Percentiles rank a stretch among this genome's conserved stretches.
Conservation (phyloP, 345 rosid genomes). For the Psidium guajava region DNA sequence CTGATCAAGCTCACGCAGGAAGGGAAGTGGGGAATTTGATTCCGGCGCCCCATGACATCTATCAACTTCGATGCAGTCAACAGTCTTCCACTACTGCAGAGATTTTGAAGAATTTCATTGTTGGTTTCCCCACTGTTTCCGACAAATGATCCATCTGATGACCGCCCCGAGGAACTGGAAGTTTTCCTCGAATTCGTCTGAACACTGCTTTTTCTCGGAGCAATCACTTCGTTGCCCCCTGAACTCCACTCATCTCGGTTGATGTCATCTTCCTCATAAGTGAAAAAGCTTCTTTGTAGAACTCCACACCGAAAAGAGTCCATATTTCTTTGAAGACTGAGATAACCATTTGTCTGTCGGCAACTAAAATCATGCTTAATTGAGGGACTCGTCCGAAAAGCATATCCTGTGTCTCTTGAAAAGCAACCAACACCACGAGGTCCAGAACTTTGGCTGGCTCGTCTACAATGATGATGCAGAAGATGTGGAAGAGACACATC, state of each 20-base stretch:
- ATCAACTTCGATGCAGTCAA: conserved; percentile 45
- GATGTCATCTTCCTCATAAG: conserved; percentile 24
- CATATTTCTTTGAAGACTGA: conserved; percentile 2
- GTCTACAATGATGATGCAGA: conserved; percentile 11
- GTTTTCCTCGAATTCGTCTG: conserved; percentile 10
- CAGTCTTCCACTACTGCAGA: conserved; percentile 50
- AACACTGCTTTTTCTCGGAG: conserved; percentile 15
- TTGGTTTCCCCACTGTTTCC: conserved; percentile 52
- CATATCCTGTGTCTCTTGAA: not conserved
- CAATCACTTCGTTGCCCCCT: conserved; percentile 6
- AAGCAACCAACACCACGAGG: not conserved
- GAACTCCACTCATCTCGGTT: conserved; percentile 29
- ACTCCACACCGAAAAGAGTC: conserved; percentile 16
- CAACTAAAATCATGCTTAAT: conserved; percentile 6
- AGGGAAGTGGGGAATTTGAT: conserved; percentile 66
- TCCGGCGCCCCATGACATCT: conserved; percentile 58
- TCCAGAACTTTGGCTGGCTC: conserved; percentile 3
- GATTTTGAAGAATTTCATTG: conserved; percentile 45
- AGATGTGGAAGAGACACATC: conserved; percentile 17
- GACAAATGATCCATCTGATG: conserved; percentile 33
- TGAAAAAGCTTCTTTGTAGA: conserved; percentile 22
- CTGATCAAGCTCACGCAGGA: conserved; percentile 65
- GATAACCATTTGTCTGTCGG: conserved; percentile 12
- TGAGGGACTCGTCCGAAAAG: not conserved
- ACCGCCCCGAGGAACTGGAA: not conserved